Evolutionary conservation across 768 basidiomycete genomes (phyloP), one percentile per base, ranked within the genome.

Genomic region (Mycena indigotica): DNA sequence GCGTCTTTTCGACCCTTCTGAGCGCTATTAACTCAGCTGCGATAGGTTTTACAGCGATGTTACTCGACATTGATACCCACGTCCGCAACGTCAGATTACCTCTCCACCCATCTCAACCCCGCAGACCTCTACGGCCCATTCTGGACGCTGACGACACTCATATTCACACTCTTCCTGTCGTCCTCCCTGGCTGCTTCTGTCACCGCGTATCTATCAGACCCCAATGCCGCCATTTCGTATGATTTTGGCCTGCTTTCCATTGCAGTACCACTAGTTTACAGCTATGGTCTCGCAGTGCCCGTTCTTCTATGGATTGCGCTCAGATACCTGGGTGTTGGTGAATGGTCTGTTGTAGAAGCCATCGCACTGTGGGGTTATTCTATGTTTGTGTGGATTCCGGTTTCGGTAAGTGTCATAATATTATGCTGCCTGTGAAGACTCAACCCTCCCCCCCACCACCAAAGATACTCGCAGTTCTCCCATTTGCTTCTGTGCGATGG

Each of bases 81-180:
- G 26, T 81, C 86, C 28, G 73, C 84, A 3, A 80, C 82, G 40
- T 49, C 57, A 17, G 57, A 59, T 44, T 92, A 85, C 67, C 78
- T 85, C 50, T 77, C 85, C 4, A 80, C 81, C 13, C 83, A 87
- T 57, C 79, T 88, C 29, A 81, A 78, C 52, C 88, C 88, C 40
- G 79, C 86, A 39, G 90, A 92, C 69, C 82, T 92, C 38, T 89
- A 91, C 69, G 95, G 95, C 0, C 95, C 96, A 1, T 98, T 99
- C 77, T 99, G 96, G 96, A 93, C 95, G 0, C 82, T 97, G 32
- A 96, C 95, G 1, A 98, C 96, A 1, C 85, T 99, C 60, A 89
- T 97, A 41, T 93, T 98, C 69, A 81, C 88, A 0, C 85, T 98
- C 57, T 98, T 95, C 78, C 84, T 97, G 56, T 95, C 91, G 24